Evolutionary conservation across 306 rosid species (phyloP).

Genomic region (Mimosa pudica): DNA sequence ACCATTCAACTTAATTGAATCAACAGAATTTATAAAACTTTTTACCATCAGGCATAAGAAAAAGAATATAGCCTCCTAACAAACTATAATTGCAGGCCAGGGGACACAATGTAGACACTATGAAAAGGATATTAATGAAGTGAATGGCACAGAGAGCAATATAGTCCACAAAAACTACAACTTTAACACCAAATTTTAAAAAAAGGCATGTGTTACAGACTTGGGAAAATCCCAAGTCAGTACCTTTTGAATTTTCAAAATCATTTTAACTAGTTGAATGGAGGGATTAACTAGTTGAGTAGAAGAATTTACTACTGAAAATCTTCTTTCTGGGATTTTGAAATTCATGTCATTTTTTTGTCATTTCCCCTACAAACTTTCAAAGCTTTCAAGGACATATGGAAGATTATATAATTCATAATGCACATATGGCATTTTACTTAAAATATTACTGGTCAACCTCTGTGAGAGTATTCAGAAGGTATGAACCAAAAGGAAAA

Average conservation of each 20-base stretch:
- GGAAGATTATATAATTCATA: background rate
- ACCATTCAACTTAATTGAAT: constrained; percentile 26
- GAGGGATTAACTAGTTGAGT: too few species aligned
- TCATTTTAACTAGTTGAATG: too few species aligned
- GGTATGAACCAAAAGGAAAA: background rate
- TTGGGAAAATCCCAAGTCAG: too few species aligned
- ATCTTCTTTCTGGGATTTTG: too few species aligned
- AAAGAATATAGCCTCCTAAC: background rate
- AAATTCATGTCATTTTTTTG: too few species aligned
- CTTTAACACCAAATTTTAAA: background rate
- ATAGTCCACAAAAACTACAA: background rate
- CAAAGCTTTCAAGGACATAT: background rate
- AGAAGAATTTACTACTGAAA: too few species aligned
- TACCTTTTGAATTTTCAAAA: too few species aligned
- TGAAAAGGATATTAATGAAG: background rate
- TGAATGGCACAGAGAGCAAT: background rate
- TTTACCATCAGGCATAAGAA: background rate
- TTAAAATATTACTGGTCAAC: background rate
- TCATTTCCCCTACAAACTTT: too few species aligned
- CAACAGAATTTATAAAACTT: background rate
- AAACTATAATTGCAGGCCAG: constrained; percentile 23
- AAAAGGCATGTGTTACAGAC: background rate
- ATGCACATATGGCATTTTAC: background rate
- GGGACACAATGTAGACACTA: background rate
- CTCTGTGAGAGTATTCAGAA: background rate